phyloP scores from a whole-genome alignment of 495 filamentous ascomycete species.

The Tuber calosporum region DNA sequence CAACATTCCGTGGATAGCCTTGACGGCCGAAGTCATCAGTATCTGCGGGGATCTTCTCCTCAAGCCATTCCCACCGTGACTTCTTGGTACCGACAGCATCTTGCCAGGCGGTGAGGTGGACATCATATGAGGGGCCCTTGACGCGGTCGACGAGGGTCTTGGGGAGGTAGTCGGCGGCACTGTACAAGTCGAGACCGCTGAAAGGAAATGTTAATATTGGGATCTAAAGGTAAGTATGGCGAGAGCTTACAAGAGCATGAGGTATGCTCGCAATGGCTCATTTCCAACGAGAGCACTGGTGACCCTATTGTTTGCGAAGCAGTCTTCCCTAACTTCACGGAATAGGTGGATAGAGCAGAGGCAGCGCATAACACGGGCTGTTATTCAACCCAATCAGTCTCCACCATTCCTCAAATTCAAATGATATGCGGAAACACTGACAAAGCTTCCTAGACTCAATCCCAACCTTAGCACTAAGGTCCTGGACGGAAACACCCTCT shows the following conservation, averaged over 20 bases:
- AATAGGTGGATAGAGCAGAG: conserved; percentile 45
- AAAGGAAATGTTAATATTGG: conserved; percentile 11
- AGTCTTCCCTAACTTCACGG: conserved; percentile 29
- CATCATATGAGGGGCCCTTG: conserved; percentile 40
- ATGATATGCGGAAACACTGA: conserved; percentile 12
- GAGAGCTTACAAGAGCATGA: conserved; percentile 36
- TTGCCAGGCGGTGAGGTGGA: conserved; percentile 42
- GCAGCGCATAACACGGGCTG: conserved; percentile 41
- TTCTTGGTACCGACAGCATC: conserved; percentile 39
- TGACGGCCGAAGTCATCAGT: conserved; percentile 15
- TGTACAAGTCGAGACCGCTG: conserved; percentile 41
- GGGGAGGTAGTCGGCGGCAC: conserved; percentile 41
- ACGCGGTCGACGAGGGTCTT: conserved; percentile 37
- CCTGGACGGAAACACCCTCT: conserved; percentile 29
- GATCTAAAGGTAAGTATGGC: neutral
- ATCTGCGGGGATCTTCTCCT: conserved; percentile 31
- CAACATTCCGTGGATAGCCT: conserved; percentile 20
- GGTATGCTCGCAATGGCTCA: conserved; percentile 42
- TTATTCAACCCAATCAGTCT: neutral
- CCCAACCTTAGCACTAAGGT: conserved; percentile 30
- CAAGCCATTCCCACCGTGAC: conserved; percentile 45
- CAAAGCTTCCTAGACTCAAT: conserved; percentile 41
- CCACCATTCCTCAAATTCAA: neutral
- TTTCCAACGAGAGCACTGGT: conserved; percentile 41
- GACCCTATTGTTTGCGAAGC: conserved; percentile 44